Conservation (phyloP, 257 asterid genomes). For the Cruciata laevipes region DNA sequence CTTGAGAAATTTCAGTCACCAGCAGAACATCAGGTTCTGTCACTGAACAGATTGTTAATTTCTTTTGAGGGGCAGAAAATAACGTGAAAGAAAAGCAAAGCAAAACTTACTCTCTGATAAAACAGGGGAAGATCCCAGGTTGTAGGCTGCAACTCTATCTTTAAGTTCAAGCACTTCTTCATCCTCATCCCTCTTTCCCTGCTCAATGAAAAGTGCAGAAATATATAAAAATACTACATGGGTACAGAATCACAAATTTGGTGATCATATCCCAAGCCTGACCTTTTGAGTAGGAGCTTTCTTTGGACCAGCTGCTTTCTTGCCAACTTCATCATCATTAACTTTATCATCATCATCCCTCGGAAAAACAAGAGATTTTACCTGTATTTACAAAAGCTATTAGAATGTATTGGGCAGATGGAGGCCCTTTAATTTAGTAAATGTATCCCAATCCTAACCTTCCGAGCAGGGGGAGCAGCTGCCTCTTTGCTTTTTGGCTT, state of each 20-base stretch:
- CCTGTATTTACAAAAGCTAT: neutral
- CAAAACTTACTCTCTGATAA: constrained; percentile 44
- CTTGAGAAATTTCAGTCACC: constrained; percentile 40
- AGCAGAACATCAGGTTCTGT: constrained; percentile 35
- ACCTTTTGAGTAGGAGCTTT: constrained; percentile 80
- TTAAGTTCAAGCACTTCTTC: constrained; percentile 61
- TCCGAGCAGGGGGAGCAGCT: constrained; percentile 42
- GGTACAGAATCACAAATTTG: neutral
- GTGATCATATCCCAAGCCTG: neutral
- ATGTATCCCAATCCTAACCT: neutral
- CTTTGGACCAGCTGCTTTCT: constrained; percentile 59
- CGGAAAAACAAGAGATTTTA: constrained; percentile 16
- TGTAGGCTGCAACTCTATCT: constrained; percentile 77
- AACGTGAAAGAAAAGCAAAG: neutral
- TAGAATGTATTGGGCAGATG: neutral
- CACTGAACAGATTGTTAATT: constrained; percentile 22
- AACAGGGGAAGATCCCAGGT: constrained; percentile 81
- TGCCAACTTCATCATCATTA: no score
- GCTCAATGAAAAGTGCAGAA: constrained; percentile 16
- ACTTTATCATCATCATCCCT: constrained; percentile 14
- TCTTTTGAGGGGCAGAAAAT: neutral
- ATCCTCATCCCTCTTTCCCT: constrained; percentile 47
- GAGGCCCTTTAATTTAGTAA: neutral
- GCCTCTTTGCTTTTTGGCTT: constrained; percentile 47
- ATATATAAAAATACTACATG: neutral